Evolutionary conservation across 352 stramenopile genomes (phyloP).

Genomic region (Pythium utonaiense): DNA sequence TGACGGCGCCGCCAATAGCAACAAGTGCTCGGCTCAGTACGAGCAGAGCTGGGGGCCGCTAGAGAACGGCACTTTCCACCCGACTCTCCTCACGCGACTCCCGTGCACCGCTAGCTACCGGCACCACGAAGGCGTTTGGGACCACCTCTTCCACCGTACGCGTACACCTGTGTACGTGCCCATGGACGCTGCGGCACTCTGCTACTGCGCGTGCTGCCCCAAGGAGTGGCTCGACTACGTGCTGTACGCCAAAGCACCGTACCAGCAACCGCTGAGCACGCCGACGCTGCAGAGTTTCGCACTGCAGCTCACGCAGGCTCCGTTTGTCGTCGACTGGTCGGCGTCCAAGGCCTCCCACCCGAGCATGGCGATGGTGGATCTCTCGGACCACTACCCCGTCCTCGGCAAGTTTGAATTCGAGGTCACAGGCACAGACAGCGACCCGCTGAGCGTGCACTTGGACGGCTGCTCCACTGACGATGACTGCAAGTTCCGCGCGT

Average conservation of each 20-base stretch:
- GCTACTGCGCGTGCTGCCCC: conserved; percentile 77
- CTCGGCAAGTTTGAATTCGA: conserved; percentile 64
- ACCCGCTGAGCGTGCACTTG: conserved; percentile 59
- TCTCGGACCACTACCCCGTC: conserved; percentile 82
- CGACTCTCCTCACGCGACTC: conserved; percentile 46
- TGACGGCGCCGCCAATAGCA: conserved; percentile 67
- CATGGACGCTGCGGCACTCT: conserved; percentile 40
- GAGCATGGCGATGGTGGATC: conserved; percentile 57
- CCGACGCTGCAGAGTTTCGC: conserved; percentile 57
- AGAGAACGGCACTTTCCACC: conserved; percentile 54
- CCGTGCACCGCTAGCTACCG: conserved; percentile 26
- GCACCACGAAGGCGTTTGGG: too few relatives aligned
- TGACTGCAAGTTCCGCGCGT: conserved; percentile 65
- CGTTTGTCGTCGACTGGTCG: conserved; percentile 68
- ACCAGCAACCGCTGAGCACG: conserved; percentile 52
- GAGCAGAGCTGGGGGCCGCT: conserved; percentile 62
- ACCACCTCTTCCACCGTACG: conserved; percentile 12
- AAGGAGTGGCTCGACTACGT: conserved; percentile 85
- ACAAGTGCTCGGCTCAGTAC: conserved; percentile 70
- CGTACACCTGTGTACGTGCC: conserved; percentile 36
- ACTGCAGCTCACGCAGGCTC: conserved; percentile 37
- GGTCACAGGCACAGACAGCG: conserved; percentile 44
- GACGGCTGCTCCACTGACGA: conserved; percentile 69
- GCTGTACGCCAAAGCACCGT: conserved; percentile 52
- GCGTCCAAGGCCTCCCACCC: conserved; percentile 37